Evolutionary conservation across 2,329 filamentous ascomycete genomes (phyloP), one percentile per base, ranked within the genome.

Genomic region (Tolypocladium ovalisporum): DNA sequence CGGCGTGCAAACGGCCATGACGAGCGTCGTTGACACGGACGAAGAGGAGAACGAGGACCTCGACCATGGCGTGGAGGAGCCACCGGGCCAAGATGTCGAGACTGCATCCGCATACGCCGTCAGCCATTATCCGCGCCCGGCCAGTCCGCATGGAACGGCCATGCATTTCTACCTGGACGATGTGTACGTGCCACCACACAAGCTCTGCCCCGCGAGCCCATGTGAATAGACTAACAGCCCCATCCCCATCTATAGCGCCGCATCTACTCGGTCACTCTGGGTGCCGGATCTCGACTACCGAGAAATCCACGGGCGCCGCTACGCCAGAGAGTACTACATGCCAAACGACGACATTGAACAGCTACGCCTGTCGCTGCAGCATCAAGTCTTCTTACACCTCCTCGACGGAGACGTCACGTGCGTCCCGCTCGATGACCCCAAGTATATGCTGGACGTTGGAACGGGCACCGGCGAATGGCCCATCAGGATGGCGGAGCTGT

Each of bases 331-430:
- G 37, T 87, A 86, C 64, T 83, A 76, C 67, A 84, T 87, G 77
- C 85, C 85, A 17, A 86, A 86, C 67, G 85, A 87, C 63, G 81
- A 86, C 52, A 71, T 77, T 52, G 85, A 88, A 65, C 83, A 86
- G 67, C 81, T 82, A 52, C 81, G 85, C 47, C 68, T 86, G 54
- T 79, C 80, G 58, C 74, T 88, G 55, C 73, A 82, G 42, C 83
- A 88, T 62, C 83, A 86, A 65, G 79, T 86, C 52, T 86, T 83
- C 63, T 70, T 85, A 7, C 77, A 79, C 56, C 70, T 76, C 19
- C 74, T 80, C 54, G 71, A 75, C 37, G 74, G 73, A 59, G 72
- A 76, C 58, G 65, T 77, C 37, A 78, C 73, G 27, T 72, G 73
- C n/a, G 73, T 74, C 8, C 71, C 73, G 3, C 65, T 80, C 6